Percentiles rank a stretch among this genome's conserved stretches.
phyloP scores from a whole-genome alignment of 495 filamentous ascomycete genomes.

The Penicillium dipodomyicola region DNA sequence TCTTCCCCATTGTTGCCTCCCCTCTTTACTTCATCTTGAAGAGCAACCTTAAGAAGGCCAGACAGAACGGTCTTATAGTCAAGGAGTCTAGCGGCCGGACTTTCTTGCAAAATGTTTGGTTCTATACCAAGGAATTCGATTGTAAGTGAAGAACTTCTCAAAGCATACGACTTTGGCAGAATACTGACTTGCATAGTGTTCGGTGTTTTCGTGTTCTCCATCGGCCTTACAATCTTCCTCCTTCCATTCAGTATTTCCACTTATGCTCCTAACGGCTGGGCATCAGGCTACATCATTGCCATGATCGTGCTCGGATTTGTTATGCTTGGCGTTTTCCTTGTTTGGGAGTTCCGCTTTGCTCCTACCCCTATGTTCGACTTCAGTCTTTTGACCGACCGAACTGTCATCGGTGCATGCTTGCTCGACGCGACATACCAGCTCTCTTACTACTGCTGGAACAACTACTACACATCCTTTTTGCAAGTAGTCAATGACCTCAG shows the following conservation, averaged over 20 bases:
- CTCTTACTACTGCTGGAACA: slow-evolving; percentile 50
- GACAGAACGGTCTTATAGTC: slow-evolving; percentile 32
- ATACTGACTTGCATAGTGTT: slow-evolving; percentile 25
- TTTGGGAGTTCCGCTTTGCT: slow-evolving; percentile 55
- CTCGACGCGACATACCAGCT: slow-evolving; percentile 56
- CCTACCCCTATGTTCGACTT: slow-evolving; percentile 53
- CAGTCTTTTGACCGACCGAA: slow-evolving; percentile 55
- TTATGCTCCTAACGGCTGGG: slow-evolving; percentile 44
- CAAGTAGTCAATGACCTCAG: slow-evolving; percentile 65
- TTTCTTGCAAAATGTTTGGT: slow-evolving; percentile 37
- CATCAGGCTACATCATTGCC: slow-evolving; percentile 48
- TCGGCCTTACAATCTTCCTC: slow-evolving; percentile 57
- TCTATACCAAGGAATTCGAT: slow-evolving; percentile 58
- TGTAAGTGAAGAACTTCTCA: slow-evolving; percentile 22
- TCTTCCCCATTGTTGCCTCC: slow-evolving; percentile 50
- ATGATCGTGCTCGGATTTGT: slow-evolving; percentile 55
- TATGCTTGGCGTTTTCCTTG: slow-evolving; percentile 50
- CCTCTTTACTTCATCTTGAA: slow-evolving; percentile 50
- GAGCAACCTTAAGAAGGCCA: slow-evolving; percentile 53
- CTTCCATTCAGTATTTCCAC: slow-evolving; percentile 55
- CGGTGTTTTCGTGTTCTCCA: slow-evolving; percentile 56
- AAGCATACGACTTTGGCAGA: not conserved
- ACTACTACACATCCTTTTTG: slow-evolving; percentile 66
- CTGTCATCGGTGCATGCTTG: slow-evolving; percentile 58
- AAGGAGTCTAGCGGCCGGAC: slow-evolving; percentile 38